phyloP scores from a whole-genome alignment of 495 filamentous ascomycete species.

The Daldinia vernicosa region DNA sequence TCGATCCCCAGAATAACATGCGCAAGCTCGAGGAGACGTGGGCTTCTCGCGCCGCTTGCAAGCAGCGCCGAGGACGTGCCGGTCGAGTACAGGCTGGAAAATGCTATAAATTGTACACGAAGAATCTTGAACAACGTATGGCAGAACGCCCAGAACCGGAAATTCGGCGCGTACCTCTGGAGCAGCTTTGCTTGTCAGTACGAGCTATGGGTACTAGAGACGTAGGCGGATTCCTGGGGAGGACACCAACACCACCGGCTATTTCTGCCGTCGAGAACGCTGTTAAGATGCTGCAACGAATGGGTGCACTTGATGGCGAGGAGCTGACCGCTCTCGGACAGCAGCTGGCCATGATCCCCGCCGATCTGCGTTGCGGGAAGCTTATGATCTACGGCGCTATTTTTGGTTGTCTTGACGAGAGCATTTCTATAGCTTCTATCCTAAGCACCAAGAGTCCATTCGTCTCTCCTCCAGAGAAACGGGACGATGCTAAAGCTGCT shows the following conservation, averaged over 20 bases:
- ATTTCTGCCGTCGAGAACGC: slow-evolving; percentile 85
- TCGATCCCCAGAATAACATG: slow-evolving; percentile 92
- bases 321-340: slow-evolving; percentile 88
- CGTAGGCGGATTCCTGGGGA: slow-evolving; percentile 79
- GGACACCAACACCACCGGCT: slow-evolving; percentile 88
- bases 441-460: slow-evolving; percentile 87
- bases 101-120: slow-evolving; percentile 96
- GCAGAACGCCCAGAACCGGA: slow-evolving; percentile 90
- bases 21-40: slow-evolving; percentile 93
- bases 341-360: slow-evolving; percentile 92
- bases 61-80: slow-evolving; percentile 94
- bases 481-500: slow-evolving; percentile 83
- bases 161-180: slow-evolving; percentile 89
- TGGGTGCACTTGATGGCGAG: slow-evolving; percentile 87
- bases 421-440: slow-evolving; percentile 89
- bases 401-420: slow-evolving; percentile 89
- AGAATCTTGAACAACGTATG: slow-evolving; percentile 85
- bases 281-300: slow-evolving; percentile 75
- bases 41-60: slow-evolving; percentile 94
- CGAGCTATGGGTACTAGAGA: slow-evolving; percentile 92
- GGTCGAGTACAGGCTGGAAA: slow-evolving; percentile 89
- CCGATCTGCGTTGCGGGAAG: slow-evolving; percentile 91
- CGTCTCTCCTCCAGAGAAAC: slow-evolving; percentile 77
- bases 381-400: slow-evolving; percentile 95
- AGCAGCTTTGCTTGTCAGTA: slow-evolving; percentile 93